Conservation (phyloP, 106 monocot genomes). For the Acorus gramineus region DNA sequence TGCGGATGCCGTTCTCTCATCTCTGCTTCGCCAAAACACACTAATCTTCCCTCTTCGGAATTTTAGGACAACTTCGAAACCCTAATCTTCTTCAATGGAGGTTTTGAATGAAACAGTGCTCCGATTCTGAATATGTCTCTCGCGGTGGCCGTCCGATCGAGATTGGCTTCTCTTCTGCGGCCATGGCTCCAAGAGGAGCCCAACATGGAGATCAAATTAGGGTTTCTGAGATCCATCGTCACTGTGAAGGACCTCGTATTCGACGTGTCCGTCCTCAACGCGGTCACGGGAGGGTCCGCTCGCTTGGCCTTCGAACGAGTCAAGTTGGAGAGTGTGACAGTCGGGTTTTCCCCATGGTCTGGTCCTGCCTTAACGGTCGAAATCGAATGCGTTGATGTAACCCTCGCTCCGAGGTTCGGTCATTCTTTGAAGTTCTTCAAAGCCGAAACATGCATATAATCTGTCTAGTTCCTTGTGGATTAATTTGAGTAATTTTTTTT, state of each 20-base stretch:
- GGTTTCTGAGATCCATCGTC: conserved; percentile 21
- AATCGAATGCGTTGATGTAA: conserved; percentile 23
- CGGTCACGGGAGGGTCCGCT: conserved; percentile 20
- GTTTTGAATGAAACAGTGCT: too few species aligned
- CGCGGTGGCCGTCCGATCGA: conserved; percentile 20
- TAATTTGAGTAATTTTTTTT: neutral
- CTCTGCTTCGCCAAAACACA: too few species aligned
- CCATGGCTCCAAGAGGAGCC: conserved; percentile 50
- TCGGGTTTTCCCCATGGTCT: conserved; percentile 41
- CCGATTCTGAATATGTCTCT: neutral
- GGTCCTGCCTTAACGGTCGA: conserved; percentile 23
- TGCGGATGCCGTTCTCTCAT: too few species aligned
- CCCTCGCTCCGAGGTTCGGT: conserved; percentile 35
- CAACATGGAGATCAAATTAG: conserved; percentile 30
- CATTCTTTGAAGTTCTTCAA: neutral
- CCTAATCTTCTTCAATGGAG: too few species aligned
- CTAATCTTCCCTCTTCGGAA: too few species aligned
- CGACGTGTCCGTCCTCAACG: conserved; percentile 25
- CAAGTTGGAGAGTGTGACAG: conserved; percentile 15
- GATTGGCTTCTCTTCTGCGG: conserved; percentile 23
- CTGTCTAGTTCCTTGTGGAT: conserved; percentile 1
- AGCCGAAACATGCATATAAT: neutral
- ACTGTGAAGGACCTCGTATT: conserved; percentile 25
- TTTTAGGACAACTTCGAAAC: too few species aligned
- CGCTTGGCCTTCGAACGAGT: conserved; percentile 14